phyloP scores from a whole-genome alignment of 2,329 filamentous ascomycete genomes.

The Pseudogymnoascus sp. region DNA sequence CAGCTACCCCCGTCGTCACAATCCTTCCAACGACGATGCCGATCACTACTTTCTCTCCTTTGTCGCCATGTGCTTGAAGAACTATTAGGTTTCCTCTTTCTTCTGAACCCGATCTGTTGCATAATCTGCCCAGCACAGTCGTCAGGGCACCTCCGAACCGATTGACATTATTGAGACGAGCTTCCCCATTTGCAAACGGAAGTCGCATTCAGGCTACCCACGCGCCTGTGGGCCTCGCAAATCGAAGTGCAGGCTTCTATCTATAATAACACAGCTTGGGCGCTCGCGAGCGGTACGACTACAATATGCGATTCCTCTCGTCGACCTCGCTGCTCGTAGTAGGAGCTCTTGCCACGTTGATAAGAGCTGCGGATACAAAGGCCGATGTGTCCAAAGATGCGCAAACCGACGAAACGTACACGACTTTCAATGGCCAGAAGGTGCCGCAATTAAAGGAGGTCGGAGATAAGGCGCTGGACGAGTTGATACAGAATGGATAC shows the following conservation, averaged over 20 bases:
- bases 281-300: not conserved
- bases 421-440: slow-evolving; percentile 40
- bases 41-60: not conserved
- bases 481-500: slow-evolving; percentile 43
- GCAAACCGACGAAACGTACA: slow-evolving; percentile 19
- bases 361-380: slow-evolving; percentile 3
- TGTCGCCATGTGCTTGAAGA: not conserved
- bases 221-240: slow-evolving; percentile 6
- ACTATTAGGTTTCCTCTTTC: not conserved
- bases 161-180: not conserved
- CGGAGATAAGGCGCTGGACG: slow-evolving; percentile 33
- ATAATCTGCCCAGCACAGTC: not conserved
- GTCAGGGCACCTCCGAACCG: not conserved
- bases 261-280: not conserved
- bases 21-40: not conserved
- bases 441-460: slow-evolving; percentile 42
- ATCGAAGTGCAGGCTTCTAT: not conserved
- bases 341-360: not conserved
- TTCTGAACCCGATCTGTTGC: not conserved
- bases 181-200: not conserved
- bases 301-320: slow-evolving; percentile 9
- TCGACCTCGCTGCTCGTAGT: slow-evolving; percentile 8
- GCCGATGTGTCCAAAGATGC: slow-evolving; percentile 9
- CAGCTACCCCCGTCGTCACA: not conserved
- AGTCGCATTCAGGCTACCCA: slow-evolving; percentile 3